These are phyloP conservation scores for Vicia villosa DNA, from an alignment of 306 rosid genomes.

Conservation along the genomic window DNA sequence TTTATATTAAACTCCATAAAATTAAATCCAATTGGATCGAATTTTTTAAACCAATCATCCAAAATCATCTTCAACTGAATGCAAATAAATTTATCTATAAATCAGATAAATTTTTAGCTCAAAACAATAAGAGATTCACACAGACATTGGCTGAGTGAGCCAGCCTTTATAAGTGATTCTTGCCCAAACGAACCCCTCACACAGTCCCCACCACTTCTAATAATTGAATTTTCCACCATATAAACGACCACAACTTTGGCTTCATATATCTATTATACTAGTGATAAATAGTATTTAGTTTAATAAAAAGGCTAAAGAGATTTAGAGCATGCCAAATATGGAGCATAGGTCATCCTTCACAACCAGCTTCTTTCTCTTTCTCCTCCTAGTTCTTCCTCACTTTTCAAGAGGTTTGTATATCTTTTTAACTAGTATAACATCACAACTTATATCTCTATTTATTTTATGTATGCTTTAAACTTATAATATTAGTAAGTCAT, in stretches of 20 bases:
- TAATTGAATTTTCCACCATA: conserved; percentile 28
- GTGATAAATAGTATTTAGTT: not conserved
- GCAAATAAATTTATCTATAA: too few species aligned
- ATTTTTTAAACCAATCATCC: too few species aligned
- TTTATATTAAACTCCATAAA: too few species aligned
- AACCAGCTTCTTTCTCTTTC: conserved; percentile 46
- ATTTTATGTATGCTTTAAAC: not conserved
- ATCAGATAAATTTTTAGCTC: too few species aligned
- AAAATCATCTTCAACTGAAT: too few species aligned
- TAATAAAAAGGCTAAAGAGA: conserved; percentile 7
- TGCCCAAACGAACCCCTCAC: not conserved
- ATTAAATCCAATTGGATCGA: too few species aligned
- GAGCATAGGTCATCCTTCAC: conserved; percentile 54
- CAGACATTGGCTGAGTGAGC: too few species aligned
- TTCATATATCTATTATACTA: not conserved
- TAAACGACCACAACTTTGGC: conserved; percentile 30
- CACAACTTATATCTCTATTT: too few species aligned
- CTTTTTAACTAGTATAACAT: not conserved
- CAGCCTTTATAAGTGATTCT: too few species aligned
- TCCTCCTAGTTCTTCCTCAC: conserved; percentile 52
- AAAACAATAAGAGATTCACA: too few species aligned
- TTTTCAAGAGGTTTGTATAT: conserved; percentile 47
- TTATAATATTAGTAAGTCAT: not conserved
- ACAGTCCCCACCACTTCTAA: conserved; percentile 23
- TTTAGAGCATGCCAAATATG: conserved; percentile 44